Base-by-base conservation (phyloP, 192 early-diverging fungal species). In the Radiomyces spectabilis region DNA sequence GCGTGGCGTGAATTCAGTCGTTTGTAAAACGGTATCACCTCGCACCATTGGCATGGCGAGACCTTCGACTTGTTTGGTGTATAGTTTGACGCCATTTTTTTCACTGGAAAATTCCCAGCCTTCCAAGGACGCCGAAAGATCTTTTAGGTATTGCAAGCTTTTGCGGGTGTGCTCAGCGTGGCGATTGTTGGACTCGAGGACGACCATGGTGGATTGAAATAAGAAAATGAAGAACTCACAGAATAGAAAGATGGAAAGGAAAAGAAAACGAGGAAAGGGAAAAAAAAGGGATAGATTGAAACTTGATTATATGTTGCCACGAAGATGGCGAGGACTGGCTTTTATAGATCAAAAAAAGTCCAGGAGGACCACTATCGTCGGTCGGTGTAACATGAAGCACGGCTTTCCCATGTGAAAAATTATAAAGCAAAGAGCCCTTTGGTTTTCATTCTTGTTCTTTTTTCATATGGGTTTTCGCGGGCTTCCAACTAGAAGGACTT, bases 21-120 rank as follows among this genome's bases (percentile, higher is more conserved):
- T 70, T 13, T 49, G 41, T 37, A 81, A 51, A 12, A 65, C 48
- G 10, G 45, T 51, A 35, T 81, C 79, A 29, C 76, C 79, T 49
- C 79, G 71, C 19, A 78, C 65, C 34, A 74, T 68, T 19, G 74
- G 74, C n/a, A 72, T 43, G 13, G 66, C 44, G 21, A 54, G 62
- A 8, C 68, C 69, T 3, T 59, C 65, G 7, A 74, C 54, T 5
- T 56, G 31, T 29, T 69, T 66, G 13, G 57, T 74, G 29, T 78
- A 81, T 12, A 71, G 33, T 53, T 78, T 78, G 46, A 78, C 68
- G 19, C 62, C 64, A 1, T 69, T 57, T 31, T 60, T 64, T 24
- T 72, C 75, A n/a, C 66, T 62, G 4, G 66, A 54, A 16, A 76
- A 53, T 2, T 63, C 53, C 79, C 79, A 81, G n/a, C 72, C 74